Conservation (phyloP, 768 basidiomycete species). For the Symmetrospora coprosmae region DNA sequence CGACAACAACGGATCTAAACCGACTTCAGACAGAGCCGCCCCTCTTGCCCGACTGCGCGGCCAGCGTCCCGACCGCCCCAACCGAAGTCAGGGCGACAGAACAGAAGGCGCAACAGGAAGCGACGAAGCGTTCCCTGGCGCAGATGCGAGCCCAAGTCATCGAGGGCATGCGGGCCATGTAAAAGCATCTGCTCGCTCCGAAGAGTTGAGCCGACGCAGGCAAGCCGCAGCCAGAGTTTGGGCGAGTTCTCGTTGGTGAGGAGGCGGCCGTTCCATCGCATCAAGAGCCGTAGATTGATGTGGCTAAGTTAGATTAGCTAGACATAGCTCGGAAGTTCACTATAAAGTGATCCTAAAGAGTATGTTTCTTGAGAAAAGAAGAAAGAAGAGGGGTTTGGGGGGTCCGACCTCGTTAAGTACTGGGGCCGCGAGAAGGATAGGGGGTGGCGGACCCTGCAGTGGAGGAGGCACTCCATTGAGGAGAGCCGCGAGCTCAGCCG, state of each 20-base stretch:
- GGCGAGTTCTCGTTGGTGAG: constrained; percentile 22
- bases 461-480: too few relatives aligned
- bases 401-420: not conserved
- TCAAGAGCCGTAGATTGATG: constrained; percentile 18
- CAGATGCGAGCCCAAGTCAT: constrained; percentile 21
- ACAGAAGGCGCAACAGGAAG: not conserved
- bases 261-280: constrained; percentile 2
- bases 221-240: too few relatives aligned
- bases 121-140: constrained; percentile 14
- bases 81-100: not conserved
- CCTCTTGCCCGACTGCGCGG: constrained; percentile 19
- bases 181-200: not conserved
- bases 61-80: not conserved
- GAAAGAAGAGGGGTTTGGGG: not conserved
- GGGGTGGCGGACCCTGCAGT: too few relatives aligned
- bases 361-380: constrained; percentile 13
- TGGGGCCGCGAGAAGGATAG: too few relatives aligned
- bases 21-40: constrained; percentile 17
- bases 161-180: constrained; percentile 1
- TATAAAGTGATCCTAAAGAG: constrained; percentile 21
- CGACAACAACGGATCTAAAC: not conserved
- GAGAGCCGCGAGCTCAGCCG: too few relatives aligned
- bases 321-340: constrained; percentile 16
- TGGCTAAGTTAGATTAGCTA: constrained; percentile 20
- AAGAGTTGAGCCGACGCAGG: too few relatives aligned